Evolutionary conservation across 495 filamentous ascomycete genomes (phyloP), one percentile per base, ranked within the genome.

Genomic region (Neurospora tetrasperma): DNA sequence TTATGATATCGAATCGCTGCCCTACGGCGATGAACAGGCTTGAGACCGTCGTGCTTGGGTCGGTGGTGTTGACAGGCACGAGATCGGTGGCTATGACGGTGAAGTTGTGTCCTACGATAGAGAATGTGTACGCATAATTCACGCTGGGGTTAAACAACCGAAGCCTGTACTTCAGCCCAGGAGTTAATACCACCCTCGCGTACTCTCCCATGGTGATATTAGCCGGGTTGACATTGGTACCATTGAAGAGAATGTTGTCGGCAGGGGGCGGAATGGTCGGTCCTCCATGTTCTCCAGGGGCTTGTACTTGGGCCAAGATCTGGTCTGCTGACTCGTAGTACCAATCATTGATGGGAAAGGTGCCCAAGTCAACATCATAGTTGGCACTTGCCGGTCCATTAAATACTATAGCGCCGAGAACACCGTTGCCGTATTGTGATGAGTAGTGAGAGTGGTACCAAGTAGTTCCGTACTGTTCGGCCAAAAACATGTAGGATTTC

Each of bases 1-100:
- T 84, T 69, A 91, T 86, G n/a, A 92, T 81, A 75, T 92, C 87
- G 78, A 91, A 90, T 35, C 91, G 84, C 77, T 92, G 89, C 7
- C 89, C 90, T 73, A 92, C 88, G 44, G 78, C 86, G 44, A 93
- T 82, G 31, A 80, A 79, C 9, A 91, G 73, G 12, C 54, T 62
- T 3, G 80, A 77, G 11, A 79, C 72, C 18, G 80, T 79, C n/a
- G 78, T 79, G 54, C 83, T 84, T 1, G 86, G 82, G 5, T 76
- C 75, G 69, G 48, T 31, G 14, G 54, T 8, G 18, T 62, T 4
- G 18, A 89, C 81, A 5, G 86, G 85, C n/a, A 86, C 83, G 41
- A 84, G 83, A 73, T 88, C 86, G 40, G 72, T 83, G n/a, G 79
- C 76, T 59, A 87, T 84, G 27, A 89, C 83, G 8, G 80, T 85